These are phyloP conservation scores for Neurospora africana DNA, from an alignment of 495 filamentous ascomycete species.

Conservation along the genomic window DNA sequence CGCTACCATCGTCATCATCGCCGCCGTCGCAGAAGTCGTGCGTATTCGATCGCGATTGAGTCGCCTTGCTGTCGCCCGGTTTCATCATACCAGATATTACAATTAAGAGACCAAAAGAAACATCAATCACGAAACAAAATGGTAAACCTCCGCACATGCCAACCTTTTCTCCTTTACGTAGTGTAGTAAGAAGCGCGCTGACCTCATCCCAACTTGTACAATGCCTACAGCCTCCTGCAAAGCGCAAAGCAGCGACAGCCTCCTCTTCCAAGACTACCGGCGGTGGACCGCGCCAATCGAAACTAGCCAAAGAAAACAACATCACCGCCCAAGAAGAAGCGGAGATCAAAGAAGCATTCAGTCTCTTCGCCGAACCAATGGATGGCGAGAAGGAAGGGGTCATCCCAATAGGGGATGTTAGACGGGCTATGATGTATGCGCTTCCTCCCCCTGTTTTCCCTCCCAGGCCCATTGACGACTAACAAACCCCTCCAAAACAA, in stretches of 20 bases:
- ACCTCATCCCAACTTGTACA: not conserved
- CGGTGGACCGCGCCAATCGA: conserved; percentile 46
- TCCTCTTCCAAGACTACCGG: conserved; percentile 9
- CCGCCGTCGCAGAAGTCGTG: not conserved
- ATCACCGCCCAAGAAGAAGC: conserved; percentile 72
- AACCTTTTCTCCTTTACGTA: not conserved
- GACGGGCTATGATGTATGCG: conserved; percentile 56
- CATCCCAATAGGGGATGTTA: conserved; percentile 65
- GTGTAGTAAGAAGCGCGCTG: not conserved
- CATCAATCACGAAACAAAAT: not conserved
- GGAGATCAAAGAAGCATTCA: conserved; percentile 84
- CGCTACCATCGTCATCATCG: not conserved
- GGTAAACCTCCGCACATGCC: not conserved
- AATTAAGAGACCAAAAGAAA: no score
- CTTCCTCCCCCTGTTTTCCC: not conserved
- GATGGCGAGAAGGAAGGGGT: conserved; percentile 61
- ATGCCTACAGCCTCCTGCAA: conserved; percentile 28
- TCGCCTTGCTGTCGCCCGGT: not conserved
- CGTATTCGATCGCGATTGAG: not conserved
- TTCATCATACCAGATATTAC: not conserved
- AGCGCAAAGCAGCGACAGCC: conserved; percentile 22
- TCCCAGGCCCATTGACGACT: no score
- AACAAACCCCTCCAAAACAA: not conserved
- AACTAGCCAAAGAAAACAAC: conserved; percentile 80
- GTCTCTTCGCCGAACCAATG: conserved; percentile 64